Conservation (phyloP, 1,139 yeast genomes). For the Candida sojae region DNA sequence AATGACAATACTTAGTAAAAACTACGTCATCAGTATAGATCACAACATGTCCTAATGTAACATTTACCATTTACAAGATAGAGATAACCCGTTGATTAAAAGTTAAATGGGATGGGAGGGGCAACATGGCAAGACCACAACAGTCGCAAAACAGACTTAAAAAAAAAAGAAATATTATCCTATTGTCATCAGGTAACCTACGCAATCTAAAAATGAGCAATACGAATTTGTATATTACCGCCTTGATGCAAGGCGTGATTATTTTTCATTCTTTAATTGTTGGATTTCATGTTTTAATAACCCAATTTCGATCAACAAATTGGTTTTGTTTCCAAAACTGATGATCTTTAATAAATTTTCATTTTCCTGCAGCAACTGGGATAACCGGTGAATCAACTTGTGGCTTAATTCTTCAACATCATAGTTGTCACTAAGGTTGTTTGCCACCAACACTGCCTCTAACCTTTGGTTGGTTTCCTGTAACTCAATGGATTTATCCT, state of each 20-base stretch:
- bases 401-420: slow-evolving; percentile 81
- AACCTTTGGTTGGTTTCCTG: slow-evolving; percentile 60
- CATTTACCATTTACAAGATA: no score
- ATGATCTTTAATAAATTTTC: slow-evolving; percentile 68
- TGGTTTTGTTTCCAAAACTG: slow-evolving; percentile 71
- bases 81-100: no score
- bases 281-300: slow-evolving; percentile 40
- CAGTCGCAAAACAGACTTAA: neutral
- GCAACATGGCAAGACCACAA: no score
- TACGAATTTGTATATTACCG: neutral
- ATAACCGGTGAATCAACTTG: slow-evolving; percentile 65
- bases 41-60: no score
- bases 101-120: no score
- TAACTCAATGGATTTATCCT: slow-evolving; percentile 55
- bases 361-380: slow-evolving; percentile 67
- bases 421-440: slow-evolving; percentile 24
- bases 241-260: neutral
- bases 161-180: neutral
- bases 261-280: slow-evolving; percentile 15
- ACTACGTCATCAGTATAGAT: no score
- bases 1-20: no score
- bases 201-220: no score
- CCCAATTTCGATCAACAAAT: slow-evolving; percentile 68
- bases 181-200: neutral
- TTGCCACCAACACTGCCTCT: slow-evolving; percentile 56